Base-by-base conservation (phyloP, 257 asterid species). In the Mentha longifolia region DNA sequence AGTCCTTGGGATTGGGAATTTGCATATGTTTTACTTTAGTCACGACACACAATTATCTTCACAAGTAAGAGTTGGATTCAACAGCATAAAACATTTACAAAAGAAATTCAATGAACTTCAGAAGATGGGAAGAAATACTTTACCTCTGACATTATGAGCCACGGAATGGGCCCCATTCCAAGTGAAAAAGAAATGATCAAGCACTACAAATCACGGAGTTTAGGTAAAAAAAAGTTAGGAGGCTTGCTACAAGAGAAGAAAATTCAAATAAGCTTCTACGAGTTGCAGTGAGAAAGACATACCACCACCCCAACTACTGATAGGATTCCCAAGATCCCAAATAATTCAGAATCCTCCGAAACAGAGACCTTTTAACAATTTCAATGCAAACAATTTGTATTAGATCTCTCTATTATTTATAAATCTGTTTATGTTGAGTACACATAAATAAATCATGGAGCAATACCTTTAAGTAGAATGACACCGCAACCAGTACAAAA, bases 101-200 rank as follows among this genome's bases (percentile, higher is more conserved):
- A 14, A 7, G 1, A 4, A 54, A 70, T 14, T 13, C 16, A 17
- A 25, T 65, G 14, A 46, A 17, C 3, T 45, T 45, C 2, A 22
- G 35, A 61, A 28, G 15, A 70, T 14, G 54, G 61, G 61, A 58
- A 42, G 61, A 57, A 62, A 64, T 28, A 74, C 3, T 13, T 77
- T 62, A 91, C 98, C 98, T 93, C 98, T 16, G 98, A 93, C 98
- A 93, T 93, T 74, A 93, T 87, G 65, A 93, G 85, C 98, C 98
- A 93, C 0, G 98, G 98, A 71, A 91, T 82, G 37, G 98, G 94
- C 46, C 98, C 98, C 89, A 93, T 87, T 78, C 98, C 98, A 25
- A 86, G 93, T n/a, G 98, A 91, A 72, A 93, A 93, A 3, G 80
- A 76, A 69, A 89, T 73, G 74, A 92, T 82, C 95, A 87, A 80